Evolutionary conservation across 768 basidiomycete genomes (phyloP).

Genomic region (Macrolepiota dolichaula): DNA sequence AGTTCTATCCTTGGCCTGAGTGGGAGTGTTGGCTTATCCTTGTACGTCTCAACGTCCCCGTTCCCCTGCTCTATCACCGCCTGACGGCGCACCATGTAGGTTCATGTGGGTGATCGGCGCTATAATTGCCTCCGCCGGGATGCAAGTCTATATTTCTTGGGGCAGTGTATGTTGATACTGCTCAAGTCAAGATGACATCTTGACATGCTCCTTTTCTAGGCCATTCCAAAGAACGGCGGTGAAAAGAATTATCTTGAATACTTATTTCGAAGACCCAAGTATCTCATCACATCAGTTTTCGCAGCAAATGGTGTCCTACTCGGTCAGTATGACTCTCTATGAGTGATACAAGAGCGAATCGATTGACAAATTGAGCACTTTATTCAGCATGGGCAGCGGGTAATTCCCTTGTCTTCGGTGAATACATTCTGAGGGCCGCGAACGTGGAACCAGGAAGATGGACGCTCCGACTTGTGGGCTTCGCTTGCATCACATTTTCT

Average conservation of each 20-base stretch:
- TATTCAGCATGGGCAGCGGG: constrained; percentile 35
- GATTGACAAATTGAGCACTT: not conserved
- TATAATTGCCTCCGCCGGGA: constrained; percentile 35
- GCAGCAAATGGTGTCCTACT: constrained; percentile 50
- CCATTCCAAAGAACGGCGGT: constrained; percentile 58
- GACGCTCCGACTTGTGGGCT: constrained; percentile 32
- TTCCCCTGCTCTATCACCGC: not conserved
- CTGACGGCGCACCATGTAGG: constrained; percentile 13
- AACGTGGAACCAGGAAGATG: constrained; percentile 25
- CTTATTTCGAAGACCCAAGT: constrained; percentile 53
- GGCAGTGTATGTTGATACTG: constrained; percentile 26
- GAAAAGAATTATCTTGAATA: constrained; percentile 72
- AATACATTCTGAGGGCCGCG: constrained; percentile 39
- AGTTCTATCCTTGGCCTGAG: constrained; percentile 33
- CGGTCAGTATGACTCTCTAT: constrained; percentile 19
- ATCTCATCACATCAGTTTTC: constrained; percentile 55
- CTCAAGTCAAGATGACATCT: not conserved
- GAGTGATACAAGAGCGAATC: not conserved
- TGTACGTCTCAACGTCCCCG: constrained; percentile 18
- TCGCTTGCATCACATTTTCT: constrained; percentile 34
- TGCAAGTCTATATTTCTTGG: constrained; percentile 40
- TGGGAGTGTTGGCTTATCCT: constrained; percentile 37
- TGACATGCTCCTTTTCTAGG: constrained; percentile 24
- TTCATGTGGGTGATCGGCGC: constrained; percentile 44
- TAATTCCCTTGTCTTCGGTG: constrained; percentile 54